Conservation (phyloP, 2,329 filamentous ascomycete species). For the Cephalotrichum gorgonifer region DNA sequence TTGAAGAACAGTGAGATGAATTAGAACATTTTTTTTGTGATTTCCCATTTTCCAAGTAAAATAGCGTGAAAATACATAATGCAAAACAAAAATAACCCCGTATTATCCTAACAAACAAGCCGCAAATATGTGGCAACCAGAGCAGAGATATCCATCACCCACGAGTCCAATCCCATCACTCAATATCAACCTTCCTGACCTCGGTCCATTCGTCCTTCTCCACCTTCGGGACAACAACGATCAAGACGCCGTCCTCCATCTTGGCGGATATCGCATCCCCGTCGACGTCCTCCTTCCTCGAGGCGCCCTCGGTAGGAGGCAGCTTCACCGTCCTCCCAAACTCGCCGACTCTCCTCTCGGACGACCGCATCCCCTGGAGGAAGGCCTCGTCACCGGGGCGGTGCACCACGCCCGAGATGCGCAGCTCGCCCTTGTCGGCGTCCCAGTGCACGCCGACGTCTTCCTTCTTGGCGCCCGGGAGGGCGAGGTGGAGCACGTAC, state of each 20-base stretch:
- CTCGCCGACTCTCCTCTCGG: constrained; percentile 61
- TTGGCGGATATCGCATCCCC: constrained; percentile 59
- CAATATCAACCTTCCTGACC: constrained; percentile 48
- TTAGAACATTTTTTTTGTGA: background rate
- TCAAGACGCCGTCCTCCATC: constrained; percentile 67
- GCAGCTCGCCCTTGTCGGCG: constrained; percentile 52
- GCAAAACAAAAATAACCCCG: background rate
- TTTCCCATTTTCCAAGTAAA: background rate
- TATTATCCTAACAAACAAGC: background rate
- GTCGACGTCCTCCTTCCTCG: constrained; percentile 49
- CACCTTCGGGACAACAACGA: constrained; percentile 67
- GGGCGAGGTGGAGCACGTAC: constrained; percentile 63
- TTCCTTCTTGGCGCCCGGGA: constrained; percentile 71
- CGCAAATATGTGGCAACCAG: background rate
- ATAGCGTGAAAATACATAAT: background rate
- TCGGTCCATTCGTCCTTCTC: constrained; percentile 54
- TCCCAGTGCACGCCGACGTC: constrained; percentile 72
- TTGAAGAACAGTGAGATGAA: background rate
- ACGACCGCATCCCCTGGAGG: constrained; percentile 49
- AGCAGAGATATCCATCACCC: background rate
- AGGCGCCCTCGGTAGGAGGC: constrained; percentile 26
- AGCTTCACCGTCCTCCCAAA: constrained; percentile 64
- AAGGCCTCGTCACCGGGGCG: constrained; percentile 62
- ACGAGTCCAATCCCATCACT: constrained; percentile 19
- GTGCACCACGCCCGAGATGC: constrained; percentile 62